Evolutionary conservation across 352 stramenopile genomes (phyloP), one percentile per base, ranked within the genome.

Genomic region (Globisporangium parvum): DNA sequence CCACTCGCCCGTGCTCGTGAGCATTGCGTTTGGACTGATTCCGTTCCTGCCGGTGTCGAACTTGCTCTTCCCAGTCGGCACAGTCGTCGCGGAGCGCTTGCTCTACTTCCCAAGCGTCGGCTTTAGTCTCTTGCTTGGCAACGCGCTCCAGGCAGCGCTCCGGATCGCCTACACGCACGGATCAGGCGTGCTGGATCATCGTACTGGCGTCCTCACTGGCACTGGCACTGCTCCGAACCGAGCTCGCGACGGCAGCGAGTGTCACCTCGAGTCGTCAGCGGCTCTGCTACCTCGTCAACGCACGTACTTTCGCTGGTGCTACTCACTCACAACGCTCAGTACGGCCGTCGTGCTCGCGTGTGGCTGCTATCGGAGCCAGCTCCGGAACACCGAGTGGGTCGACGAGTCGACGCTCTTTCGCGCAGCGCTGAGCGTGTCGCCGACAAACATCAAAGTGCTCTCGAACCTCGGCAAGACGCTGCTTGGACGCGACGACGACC

Each of bases 41-140:
- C 85, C 91, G 10, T 98, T 97, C 62, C 39, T 97, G 1, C 92
- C 92, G 14, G 91, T 83, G 20, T 91, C 85, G n/a, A 96, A 98
- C 53, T 35, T 95, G 14, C 57, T 97, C 21, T 95, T 98, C 50
- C 87, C 90, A 3, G 84, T 98, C 20, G 92, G 92, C 18, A 96
- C 87, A 0, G 67, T 97, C 9, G 67, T 98, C 21, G 92, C 87
- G 1, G 92, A 98, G 78, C 74, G 92, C 17, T 61, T 98, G 44
- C 52, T 97, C 23, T 97, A 97, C 67, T 85, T 97, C 44, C 88
- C 90, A 0, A 95, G 81, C 47, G 80, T 93, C n/a, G 84, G 88
- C 3, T 91, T 93, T 41, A 88, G 85, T 41, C 57, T 93, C 6
- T 54, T 91, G 12, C 23, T 85, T 6, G 81, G 69, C 2, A 71